These are phyloP conservation scores for Cutaneotrichosporon sp. DNA, from an alignment of 1,284 basidiomycete species.

Conservation along the genomic window DNA sequence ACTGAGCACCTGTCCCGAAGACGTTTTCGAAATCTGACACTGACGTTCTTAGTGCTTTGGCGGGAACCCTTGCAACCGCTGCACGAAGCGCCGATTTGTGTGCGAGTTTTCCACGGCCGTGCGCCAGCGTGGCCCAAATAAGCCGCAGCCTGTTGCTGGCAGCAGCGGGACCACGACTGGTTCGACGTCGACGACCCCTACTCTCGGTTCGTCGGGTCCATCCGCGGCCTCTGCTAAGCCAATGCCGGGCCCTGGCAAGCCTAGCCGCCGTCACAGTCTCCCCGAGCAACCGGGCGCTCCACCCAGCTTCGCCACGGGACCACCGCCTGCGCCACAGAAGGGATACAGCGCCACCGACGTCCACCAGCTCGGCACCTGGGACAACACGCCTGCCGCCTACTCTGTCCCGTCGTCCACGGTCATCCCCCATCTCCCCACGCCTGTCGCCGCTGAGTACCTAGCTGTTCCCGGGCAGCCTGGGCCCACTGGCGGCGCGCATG, in stretches of 20 bases:
- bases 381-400: slow-evolving; percentile 14
- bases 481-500: background rate
- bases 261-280: slow-evolving; percentile 23
- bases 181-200: slow-evolving; percentile 8
- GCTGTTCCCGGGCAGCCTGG: slow-evolving; percentile 11
- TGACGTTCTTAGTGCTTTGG: slow-evolving; percentile 27
- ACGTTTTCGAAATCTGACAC: background rate
- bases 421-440: slow-evolving; percentile 17
- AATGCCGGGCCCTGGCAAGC: slow-evolving; percentile 6
- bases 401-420: slow-evolving; percentile 12
- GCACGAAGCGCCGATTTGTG: slow-evolving; percentile 26
- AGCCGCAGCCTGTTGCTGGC: slow-evolving; percentile 14
- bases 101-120: slow-evolving; percentile 30
- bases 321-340: slow-evolving; percentile 16
- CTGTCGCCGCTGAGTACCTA: slow-evolving; percentile 19
- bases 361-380: slow-evolving; percentile 5
- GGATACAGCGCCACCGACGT: slow-evolving; percentile 23
- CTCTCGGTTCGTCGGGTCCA: background rate
- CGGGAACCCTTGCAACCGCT: slow-evolving; percentile 29
- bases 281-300: slow-evolving; percentile 14
- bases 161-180: background rate
- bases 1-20: too few relatives aligned
- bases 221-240: slow-evolving; percentile 1
- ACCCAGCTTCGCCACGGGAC: slow-evolving; percentile 8
- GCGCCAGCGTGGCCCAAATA: slow-evolving; percentile 28